Evolutionary conservation across 139 green algal species (phyloP), one percentile per base, ranked within the genome.

Genomic region (Yamagishiella unicocca): DNA sequence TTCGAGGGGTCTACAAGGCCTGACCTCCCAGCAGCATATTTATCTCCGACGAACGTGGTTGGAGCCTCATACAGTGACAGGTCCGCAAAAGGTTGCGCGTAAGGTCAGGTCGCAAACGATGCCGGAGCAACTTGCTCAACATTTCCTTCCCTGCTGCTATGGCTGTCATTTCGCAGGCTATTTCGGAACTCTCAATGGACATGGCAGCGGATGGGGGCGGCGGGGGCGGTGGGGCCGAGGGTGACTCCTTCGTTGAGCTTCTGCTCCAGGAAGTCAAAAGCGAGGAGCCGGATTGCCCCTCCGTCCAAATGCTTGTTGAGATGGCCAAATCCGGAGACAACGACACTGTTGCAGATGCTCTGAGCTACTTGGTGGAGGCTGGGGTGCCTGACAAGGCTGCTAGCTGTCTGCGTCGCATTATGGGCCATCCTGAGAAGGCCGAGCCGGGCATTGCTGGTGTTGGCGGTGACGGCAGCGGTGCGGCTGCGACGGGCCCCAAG

Each of bases 221-320:
- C 40, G 42, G 40, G 29, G 45, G 73, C 67, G 74, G 45, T 43
- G 72, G 25, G 17, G 45, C 33, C n/a, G 75, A 72, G 55, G 77
- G 54, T 38, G 77, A 84, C 12, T 84, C 77, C 29, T 87, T 87
- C 33, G 67, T 61, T 8, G 66, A 79, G 2, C 67, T 87, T 25
- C 50, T 87, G 46, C 64, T 87, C 0, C 10, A 71, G 3, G 82
- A 87, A 74, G 93, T 95, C n/a, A 76, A 90, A 74, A 91, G 92
- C 38, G 91, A 90, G 8, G 93, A 94, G 62, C 55, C 93, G 25
- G 90, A 94, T 54, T 94, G 96, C 68, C 42, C 45, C 4, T 81
- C 67, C 9, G 67, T 80, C 25, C 46, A 87, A n/a, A 87, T 87
- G 82, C 82, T 87, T 0, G 35, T 79, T 0, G 66, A 71, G 19